phyloP scores from a whole-genome alignment of 1,284 basidiomycete species.

The Somion occarium region DNA sequence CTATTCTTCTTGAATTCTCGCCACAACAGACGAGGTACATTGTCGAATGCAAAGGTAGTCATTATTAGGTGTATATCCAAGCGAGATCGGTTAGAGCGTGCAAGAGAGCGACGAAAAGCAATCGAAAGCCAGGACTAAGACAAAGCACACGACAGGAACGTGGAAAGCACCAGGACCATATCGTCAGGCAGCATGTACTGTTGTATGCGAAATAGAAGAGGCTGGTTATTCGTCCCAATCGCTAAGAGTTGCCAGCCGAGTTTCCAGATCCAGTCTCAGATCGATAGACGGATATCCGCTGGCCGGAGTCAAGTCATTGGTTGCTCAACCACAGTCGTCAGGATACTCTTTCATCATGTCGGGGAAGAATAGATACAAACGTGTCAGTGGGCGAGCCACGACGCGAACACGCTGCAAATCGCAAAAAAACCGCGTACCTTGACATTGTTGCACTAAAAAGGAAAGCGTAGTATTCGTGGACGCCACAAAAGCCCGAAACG shows the following conservation, averaged over 20 bases:
- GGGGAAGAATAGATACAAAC: background rate
- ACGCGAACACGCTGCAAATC: background rate
- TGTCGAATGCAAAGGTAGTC: background rate
- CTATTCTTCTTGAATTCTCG: conserved; percentile 20
- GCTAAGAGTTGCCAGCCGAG: background rate
- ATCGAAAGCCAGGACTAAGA: conserved; percentile 1
- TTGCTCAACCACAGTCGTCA: background rate
- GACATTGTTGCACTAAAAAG: background rate
- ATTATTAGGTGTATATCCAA: background rate
- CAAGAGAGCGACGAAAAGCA: background rate
- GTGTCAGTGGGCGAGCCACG: background rate
- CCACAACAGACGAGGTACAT: conserved; percentile 6
- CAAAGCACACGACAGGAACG: background rate
- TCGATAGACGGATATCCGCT: background rate
- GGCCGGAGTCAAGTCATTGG: background rate
- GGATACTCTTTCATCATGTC: background rate
- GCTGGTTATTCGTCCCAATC: background rate
- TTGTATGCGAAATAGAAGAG: background rate
- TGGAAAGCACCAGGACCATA: background rate
- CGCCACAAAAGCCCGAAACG: background rate
- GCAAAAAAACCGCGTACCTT: background rate
- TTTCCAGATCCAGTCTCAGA: background rate
- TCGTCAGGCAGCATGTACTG: conserved; percentile 2
- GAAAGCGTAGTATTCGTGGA: background rate
- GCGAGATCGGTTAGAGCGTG: background rate